Percentiles rank a stretch among this genome's conserved stretches.
Evolutionary conservation across 176 grass and related monocot species (phyloP).

Genomic region (Eleusine indica): DNA sequence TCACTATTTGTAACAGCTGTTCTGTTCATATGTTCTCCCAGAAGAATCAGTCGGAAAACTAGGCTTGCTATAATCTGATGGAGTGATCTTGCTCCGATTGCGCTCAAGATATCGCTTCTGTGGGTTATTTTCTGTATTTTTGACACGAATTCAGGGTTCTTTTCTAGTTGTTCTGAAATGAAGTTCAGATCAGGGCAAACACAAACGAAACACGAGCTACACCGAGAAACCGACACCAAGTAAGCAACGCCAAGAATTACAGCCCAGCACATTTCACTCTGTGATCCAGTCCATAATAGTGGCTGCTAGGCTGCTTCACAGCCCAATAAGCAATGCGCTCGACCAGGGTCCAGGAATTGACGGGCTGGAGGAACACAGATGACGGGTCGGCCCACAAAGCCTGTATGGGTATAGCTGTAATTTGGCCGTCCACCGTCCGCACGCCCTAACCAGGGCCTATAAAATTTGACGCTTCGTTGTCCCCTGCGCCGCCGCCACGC

Average conservation of each 20-base stretch:
- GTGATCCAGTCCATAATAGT: not conserved
- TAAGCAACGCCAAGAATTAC: too few relatives aligned
- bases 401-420: slow-evolving; percentile 12
- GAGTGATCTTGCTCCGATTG: not conserved
- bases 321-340: not conserved
- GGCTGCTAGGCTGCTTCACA: not conserved
- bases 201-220: too few relatives aligned
- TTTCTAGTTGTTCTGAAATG: too few relatives aligned
- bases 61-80: not conserved
- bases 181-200: not conserved
- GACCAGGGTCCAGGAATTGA: not conserved
- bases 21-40: not conserved
- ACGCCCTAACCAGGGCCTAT: slow-evolving; percentile 36
- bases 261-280: not conserved
- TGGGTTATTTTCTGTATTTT: too few relatives aligned
- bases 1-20: not conserved
- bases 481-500: slow-evolving; percentile 23
- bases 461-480: not conserved
- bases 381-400: not conserved
- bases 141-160: too few relatives aligned
- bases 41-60: not conserved
- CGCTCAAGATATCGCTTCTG: too few relatives aligned
- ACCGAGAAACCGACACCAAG: too few relatives aligned
- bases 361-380: not conserved
- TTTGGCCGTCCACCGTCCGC: not conserved